These are phyloP conservation scores for Lactarius psammicola DNA, from an alignment of 768 basidiomycete genomes.

Conservation along the genomic window DNA sequence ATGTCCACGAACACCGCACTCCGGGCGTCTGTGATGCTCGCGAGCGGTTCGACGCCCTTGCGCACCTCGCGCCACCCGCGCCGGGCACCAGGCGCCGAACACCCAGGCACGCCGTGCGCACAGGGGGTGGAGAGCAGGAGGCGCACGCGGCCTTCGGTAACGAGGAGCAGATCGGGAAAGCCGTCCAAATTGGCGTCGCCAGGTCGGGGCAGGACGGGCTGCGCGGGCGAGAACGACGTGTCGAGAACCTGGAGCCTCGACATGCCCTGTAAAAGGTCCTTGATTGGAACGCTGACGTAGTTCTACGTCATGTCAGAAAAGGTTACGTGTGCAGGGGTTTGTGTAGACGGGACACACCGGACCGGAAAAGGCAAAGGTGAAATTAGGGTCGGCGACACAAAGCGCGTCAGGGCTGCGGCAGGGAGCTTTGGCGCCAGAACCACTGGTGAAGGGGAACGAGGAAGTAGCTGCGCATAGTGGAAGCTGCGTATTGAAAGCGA, in stretches of 20 bases:
- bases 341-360: conserved; percentile 10
- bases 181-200: conserved; percentile 95
- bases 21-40: conserved; percentile 72
- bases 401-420: conserved; percentile 81
- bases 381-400: conserved; percentile 77
- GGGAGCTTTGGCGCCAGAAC: conserved; percentile 27
- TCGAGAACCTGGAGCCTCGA: conserved; percentile 66
- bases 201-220: conserved; percentile 76
- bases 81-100: conserved; percentile 50
- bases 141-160: conserved; percentile 54
- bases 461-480: conserved; percentile 68
- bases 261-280: conserved; percentile 50
- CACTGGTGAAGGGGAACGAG: conserved; percentile 48
- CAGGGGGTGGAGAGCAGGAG: conserved; percentile 68
- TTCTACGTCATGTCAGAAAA: conserved; percentile 42
- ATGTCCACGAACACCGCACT: conserved; percentile 82
- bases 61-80: conserved; percentile 62
- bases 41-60: conserved; percentile 60
- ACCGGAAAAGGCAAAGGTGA: conserved; percentile 56
- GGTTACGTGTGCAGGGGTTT: too few relatives aligned
- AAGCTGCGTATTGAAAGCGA: conserved; percentile 91
- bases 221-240: conserved; percentile 56
- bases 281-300: conserved; percentile 64
- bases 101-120: conserved; percentile 46
- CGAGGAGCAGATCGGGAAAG: conserved; percentile 81